phyloP scores from a whole-genome alignment of 768 basidiomycete genomes.

The Candolleomyces eurysporus region DNA sequence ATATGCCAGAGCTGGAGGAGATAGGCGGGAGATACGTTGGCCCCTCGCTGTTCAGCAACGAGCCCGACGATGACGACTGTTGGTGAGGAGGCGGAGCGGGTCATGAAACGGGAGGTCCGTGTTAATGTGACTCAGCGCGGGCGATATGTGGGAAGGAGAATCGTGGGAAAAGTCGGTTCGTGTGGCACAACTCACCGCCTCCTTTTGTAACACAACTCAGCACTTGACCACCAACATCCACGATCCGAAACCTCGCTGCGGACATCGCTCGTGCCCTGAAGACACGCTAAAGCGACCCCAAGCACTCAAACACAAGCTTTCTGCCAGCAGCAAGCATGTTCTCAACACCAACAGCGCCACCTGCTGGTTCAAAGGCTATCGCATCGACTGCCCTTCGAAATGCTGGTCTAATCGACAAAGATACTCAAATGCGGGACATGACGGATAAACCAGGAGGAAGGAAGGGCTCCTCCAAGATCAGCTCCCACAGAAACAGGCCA shows the following conservation, averaged over 20 bases:
- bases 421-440: conserved; percentile 71
- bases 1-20: not conserved
- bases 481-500: conserved; percentile 57
- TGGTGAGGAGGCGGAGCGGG: not conserved
- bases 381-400: conserved; percentile 62
- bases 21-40: not conserved
- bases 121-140: not conserved
- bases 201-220: conserved; percentile 28
- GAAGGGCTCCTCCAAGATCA: conserved; percentile 62
- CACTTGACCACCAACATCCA: conserved; percentile 9
- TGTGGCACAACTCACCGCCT: conserved; percentile 16
- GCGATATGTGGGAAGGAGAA: conserved; percentile 4
- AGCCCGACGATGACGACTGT: conserved; percentile 17
- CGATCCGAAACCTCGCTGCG: not conserved
- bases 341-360: conserved; percentile 54
- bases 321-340: conserved; percentile 36
- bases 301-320: not conserved
- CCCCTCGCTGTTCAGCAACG: conserved; percentile 16
- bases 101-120: not conserved
- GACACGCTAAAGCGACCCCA: not conserved
- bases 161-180: conserved; percentile 23
- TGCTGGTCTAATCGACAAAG: conserved; percentile 76
- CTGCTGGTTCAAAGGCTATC: conserved; percentile 55
- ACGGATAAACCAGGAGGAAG: conserved; percentile 70
- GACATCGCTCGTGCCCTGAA: not conserved